Evolutionary conservation across 129 eudicot genomes (phyloP).

Genomic region (Glebionis coronaria): DNA sequence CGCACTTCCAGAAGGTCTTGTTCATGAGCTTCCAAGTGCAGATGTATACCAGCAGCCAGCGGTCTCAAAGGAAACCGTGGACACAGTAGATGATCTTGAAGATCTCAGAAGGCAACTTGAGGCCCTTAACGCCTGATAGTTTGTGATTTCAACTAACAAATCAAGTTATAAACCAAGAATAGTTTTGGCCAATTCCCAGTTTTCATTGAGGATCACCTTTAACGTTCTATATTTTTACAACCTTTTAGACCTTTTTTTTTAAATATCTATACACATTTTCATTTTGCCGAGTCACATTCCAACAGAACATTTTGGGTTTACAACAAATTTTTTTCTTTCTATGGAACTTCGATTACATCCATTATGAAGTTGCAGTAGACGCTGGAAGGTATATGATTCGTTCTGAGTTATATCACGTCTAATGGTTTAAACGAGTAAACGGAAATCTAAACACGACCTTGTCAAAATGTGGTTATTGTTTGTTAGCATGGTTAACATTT

Average conservation of each 20-base stretch:
- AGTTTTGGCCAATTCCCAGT: conserved; percentile 25
- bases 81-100: conserved; percentile 38
- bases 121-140: conserved; percentile 32
- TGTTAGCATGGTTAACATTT: too few relatives aligned
- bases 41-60: conserved; percentile 35
- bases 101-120: conserved; percentile 42
- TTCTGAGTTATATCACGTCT: too few relatives aligned
- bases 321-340: neutral
- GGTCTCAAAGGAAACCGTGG: conserved; percentile 19
- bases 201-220: conserved; percentile 9
- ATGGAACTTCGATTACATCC: too few relatives aligned
- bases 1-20: conserved; percentile 68
- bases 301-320: neutral
- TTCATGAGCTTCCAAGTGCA: conserved; percentile 64
- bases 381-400: too few relatives aligned
- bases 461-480: too few relatives aligned
- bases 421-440: too few relatives aligned
- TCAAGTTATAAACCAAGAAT: conserved; percentile 15
- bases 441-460: too few relatives aligned
- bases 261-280: neutral
- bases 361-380: too few relatives aligned
- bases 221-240: neutral
- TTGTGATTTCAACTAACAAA: neutral
- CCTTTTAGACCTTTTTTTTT: neutral
- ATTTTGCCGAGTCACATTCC: neutral